Base-by-base conservation (phyloP, 2,329 filamentous ascomycete genomes). In the Chaetoscypha palmicola region DNA sequence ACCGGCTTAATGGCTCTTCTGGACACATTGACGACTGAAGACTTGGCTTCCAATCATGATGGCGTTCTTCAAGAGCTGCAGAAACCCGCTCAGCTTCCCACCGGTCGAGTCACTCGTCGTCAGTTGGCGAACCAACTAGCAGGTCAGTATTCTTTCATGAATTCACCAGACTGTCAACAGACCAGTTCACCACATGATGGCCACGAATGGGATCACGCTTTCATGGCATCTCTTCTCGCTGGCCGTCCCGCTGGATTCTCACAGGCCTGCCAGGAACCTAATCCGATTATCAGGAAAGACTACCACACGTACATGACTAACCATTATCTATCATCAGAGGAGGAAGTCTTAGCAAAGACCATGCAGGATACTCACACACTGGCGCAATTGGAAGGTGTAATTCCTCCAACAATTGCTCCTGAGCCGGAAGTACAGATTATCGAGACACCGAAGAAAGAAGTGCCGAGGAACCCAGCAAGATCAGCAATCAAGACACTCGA, bases 111-210 rank as follows among this genome's bases (percentile, higher is more conserved):
- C 9, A 60, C 58, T 40, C 55, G 58, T 43, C 44, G 45, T 20
- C 56, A 59, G 53, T 36, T 52, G 19, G 56, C 56, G 21, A 51
- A 54, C 31, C 49, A 52, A 46, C 53, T 59, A 54, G 51, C 52
- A 60, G 58, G 59, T 60, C 56, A 59, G 59, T 61, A 54, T 55
- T 42, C 30, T 52, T 36, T 37, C 23, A 45, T 48, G 40, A 38
- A 49, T 47, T 46, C 48, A 19, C 36, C 47, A 23, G 34, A 22
- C 31, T 33, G 39, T 20, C 36, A 40, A 12, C 26, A 41, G 36
- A 31, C 32, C 23, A 45, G 45, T 31, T 38, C 44, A 11, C 39
- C 42, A 38, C 38, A 45, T 35, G 19, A 28, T 28, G 20, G 11
- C 20, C 28, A 11, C 9, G 26, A 26, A 16, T 11, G 21, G 12